These are phyloP conservation scores for Cladophialophora exuberans DNA, from an alignment of 2,329 filamentous ascomycete genomes.

Conservation along the genomic window DNA sequence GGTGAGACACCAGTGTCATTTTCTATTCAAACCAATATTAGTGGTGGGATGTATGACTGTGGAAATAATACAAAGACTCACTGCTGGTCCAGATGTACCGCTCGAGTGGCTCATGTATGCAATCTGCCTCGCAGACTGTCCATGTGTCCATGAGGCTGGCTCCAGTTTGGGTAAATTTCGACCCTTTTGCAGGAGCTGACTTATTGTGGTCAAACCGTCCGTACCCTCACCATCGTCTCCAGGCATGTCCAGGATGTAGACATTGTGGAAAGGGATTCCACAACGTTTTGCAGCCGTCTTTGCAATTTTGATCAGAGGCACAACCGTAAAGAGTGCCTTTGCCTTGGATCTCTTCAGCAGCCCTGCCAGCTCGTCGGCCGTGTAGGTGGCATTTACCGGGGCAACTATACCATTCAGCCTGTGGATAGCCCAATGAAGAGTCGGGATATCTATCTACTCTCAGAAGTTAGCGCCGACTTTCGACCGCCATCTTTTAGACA, in stretches of 20 bases:
- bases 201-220: constrained; percentile 57
- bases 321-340: constrained; percentile 72
- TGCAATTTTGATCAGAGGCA: constrained; percentile 66
- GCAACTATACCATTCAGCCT: constrained; percentile 71
- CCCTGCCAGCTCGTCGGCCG: constrained; percentile 68
- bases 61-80: constrained; percentile 40
- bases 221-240: constrained; percentile 33
- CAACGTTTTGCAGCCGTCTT: constrained; percentile 66
- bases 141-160: constrained; percentile 43
- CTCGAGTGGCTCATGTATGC: constrained; percentile 80
- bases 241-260: constrained; percentile 72
- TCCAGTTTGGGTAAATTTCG: constrained; percentile 43
- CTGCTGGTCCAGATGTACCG: constrained; percentile 79
- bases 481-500: too few relatives aligned
- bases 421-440: constrained; percentile 73
- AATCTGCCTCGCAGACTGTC: constrained; percentile 59
- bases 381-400: constrained; percentile 76
- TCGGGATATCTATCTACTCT: constrained; percentile 74
- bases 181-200: constrained; percentile 68
- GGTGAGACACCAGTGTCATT: constrained; percentile 77
- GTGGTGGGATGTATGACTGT: too few relatives aligned
- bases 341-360: constrained; percentile 71
- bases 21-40: constrained; percentile 50
- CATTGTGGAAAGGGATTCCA: constrained; percentile 64
- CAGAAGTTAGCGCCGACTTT: too few relatives aligned